These are phyloP conservation scores for Echites panduratus DNA, from an alignment of 257 asterid species.

Conservation along the genomic window DNA sequence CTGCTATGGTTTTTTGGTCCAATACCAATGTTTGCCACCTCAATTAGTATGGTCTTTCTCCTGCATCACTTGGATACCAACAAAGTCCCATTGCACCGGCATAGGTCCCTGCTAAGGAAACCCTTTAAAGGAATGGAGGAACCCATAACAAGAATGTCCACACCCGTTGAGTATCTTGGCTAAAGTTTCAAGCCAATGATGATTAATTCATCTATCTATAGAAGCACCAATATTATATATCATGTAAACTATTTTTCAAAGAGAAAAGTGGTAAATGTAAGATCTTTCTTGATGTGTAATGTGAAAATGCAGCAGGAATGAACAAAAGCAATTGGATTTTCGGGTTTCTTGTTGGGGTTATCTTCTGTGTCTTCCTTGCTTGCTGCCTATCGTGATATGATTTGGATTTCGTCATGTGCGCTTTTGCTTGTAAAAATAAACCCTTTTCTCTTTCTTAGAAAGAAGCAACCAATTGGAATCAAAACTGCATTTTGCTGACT, in stretches of 20 bases:
- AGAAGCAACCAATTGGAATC: neutral
- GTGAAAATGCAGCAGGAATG: neutral
- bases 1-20: slow-evolving; percentile 71
- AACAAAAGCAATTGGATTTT: neutral
- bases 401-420: neutral
- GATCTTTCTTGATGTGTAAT: too few species aligned
- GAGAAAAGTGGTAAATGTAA: too few species aligned
- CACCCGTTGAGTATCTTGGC: slow-evolving; percentile 7
- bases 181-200: neutral
- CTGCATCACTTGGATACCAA: slow-evolving; percentile 52
- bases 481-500: neutral
- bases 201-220: neutral
- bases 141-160: neutral
- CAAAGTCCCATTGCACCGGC: slow-evolving; percentile 32
- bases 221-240: neutral
- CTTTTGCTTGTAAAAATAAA: neutral
- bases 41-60: slow-evolving; percentile 41
- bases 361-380: neutral
- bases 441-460: neutral
- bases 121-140: slow-evolving; percentile 9
- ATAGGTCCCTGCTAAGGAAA: slow-evolving; percentile 13
- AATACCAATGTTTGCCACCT: slow-evolving; percentile 59
- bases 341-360: too few species aligned
- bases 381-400: neutral
- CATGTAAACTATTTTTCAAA: too few species aligned